Conservation (phyloP, 306 rosid genomes). For the Malus orientalis region DNA sequence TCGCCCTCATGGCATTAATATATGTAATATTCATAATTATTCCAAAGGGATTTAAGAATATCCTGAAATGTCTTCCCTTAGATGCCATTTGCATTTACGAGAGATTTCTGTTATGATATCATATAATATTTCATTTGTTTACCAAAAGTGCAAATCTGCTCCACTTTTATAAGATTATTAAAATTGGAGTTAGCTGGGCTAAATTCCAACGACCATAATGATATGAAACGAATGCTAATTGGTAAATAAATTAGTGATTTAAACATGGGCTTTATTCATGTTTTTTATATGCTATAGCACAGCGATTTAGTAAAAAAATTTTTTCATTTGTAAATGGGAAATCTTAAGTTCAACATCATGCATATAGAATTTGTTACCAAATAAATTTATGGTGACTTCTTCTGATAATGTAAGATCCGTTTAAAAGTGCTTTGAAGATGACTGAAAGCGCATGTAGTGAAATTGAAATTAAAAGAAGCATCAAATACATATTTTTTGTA, state of each 20-base stretch:
- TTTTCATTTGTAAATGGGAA: no score
- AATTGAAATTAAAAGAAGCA: no score
- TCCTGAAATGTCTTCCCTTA: conserved; percentile 1
- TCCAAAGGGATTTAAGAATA: neutral
- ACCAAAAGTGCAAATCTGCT: neutral
- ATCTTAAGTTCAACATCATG: no score
- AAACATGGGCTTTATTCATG: neutral
- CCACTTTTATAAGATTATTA: no score
- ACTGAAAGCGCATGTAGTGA: no score
- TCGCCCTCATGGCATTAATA: no score
- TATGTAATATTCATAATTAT: no score
- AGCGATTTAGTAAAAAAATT: fast-evolving
- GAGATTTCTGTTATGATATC: neutral
- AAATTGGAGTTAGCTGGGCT: neutral
- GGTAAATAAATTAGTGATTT: neutral
- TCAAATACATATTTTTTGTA: no score
- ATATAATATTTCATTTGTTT: neutral
- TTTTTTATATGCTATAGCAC: neutral
- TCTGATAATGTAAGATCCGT: no score
- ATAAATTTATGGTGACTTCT: no score
- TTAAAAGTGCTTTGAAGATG: no score
- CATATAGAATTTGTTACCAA: no score
- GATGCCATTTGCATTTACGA: neutral
- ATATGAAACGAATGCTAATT: neutral
- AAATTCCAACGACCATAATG: neutral